Evolutionary conservation across 306 rosid genomes (phyloP).

Genomic region (Benincasa hispida): DNA sequence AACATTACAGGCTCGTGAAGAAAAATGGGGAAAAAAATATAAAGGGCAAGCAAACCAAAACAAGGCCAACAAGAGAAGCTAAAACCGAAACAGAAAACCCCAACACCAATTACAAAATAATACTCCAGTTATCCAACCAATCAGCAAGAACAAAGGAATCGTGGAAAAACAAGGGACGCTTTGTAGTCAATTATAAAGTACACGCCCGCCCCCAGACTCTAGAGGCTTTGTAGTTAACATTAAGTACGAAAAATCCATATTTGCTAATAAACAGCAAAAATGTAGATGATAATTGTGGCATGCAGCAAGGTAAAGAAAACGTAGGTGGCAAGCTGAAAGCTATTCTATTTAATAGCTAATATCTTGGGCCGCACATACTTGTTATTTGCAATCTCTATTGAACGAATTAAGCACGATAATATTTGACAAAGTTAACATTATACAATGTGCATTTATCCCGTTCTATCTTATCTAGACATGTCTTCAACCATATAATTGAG

Average conservation of each 20-base stretch:
- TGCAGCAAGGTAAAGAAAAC: neutral
- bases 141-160: neutral
- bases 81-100: neutral
- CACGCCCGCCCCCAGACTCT: neutral
- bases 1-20: neutral
- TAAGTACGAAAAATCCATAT: neutral
- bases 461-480: neutral
- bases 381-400: neutral
- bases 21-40: neutral
- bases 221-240: neutral
- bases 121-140: neutral
- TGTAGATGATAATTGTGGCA: neutral
- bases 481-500: neutral
- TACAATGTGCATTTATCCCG: neutral
- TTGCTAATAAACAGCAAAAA: neutral
- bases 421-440: neutral
- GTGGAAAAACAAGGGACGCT: neutral
- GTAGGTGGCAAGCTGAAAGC: neutral
- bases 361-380: neutral
- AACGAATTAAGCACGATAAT: neutral
- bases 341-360: neutral
- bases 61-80: neutral
- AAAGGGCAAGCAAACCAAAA: neutral
- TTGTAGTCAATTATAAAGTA: neutral
- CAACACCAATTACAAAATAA: neutral